phyloP scores from a whole-genome alignment of 495 filamentous ascomycete species.

The Patellaria atrata region DNA sequence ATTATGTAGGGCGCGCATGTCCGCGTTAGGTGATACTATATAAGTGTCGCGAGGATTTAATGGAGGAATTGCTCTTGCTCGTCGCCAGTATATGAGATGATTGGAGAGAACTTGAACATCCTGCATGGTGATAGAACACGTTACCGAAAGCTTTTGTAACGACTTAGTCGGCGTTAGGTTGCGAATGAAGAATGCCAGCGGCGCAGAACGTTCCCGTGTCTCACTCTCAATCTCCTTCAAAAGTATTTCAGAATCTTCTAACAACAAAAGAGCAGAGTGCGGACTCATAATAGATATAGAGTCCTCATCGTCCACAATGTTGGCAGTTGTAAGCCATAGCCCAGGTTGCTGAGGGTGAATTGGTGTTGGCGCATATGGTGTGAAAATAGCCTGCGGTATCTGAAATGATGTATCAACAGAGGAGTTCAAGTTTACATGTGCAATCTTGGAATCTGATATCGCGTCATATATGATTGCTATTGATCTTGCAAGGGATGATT shows the following conservation, averaged over 20 bases:
- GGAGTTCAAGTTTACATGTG: slow-evolving; percentile 47
- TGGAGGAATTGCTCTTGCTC: slow-evolving; percentile 81
- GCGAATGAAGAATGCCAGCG: slow-evolving; percentile 70
- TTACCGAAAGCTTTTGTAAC: slow-evolving; percentile 44
- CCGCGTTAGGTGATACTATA: slow-evolving; percentile 81
- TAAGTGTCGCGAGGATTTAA: slow-evolving; percentile 86
- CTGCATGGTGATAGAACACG: slow-evolving; percentile 53
- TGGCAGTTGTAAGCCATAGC: slow-evolving; percentile 73
- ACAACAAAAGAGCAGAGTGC: slow-evolving; percentile 72
- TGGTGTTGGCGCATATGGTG: slow-evolving; percentile 53
- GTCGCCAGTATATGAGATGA: slow-evolving; percentile 89
- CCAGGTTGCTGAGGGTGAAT: slow-evolving; percentile 53
- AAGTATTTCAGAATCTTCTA: slow-evolving; percentile 71
- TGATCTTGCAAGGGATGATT: slow-evolving; percentile 68
- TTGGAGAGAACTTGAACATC: slow-evolving; percentile 75
- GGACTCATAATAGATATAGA: slow-evolving; percentile 54
- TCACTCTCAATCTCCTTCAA: slow-evolving; percentile 71
- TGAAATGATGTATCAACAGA: slow-evolving; percentile 63
- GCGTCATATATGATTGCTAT: slow-evolving; percentile 68
- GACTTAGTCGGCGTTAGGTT: slow-evolving; percentile 73
- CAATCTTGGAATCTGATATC: slow-evolving; percentile 71
- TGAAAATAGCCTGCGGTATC: slow-evolving; percentile 67
- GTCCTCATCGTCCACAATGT: slow-evolving; percentile 56
- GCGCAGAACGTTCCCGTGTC: slow-evolving; percentile 48
- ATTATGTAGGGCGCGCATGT: slow-evolving; percentile 55